Conservation (phyloP, 1,284 basidiomycete species). For the Peniophora sp. region DNA sequence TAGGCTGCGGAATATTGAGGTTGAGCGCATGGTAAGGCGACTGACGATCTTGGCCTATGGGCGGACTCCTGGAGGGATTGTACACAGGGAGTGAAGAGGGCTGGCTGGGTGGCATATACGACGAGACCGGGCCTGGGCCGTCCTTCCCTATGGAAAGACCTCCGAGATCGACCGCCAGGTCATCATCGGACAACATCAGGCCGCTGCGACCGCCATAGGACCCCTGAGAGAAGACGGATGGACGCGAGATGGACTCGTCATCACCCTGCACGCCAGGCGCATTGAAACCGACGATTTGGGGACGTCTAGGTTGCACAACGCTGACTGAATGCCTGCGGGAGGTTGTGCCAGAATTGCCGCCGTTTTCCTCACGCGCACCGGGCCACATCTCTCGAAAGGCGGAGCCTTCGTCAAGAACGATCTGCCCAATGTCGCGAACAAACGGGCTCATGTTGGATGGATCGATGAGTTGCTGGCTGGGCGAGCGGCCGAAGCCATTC, state of each 20-base stretch:
- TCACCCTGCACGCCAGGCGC: conserved; percentile 40
- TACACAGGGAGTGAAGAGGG: conserved; percentile 65
- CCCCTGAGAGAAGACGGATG: conserved; percentile 25
- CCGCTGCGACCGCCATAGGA: conserved; percentile 33
- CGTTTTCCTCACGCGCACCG: conserved; percentile 53
- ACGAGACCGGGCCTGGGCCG: conserved; percentile 28
- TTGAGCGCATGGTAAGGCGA: conserved; percentile 53
- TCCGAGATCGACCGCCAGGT: conserved; percentile 65
- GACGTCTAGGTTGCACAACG: conserved; percentile 68
- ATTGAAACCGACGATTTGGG: conserved; percentile 60
- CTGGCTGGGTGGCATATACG: conserved; percentile 42
- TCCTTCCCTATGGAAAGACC: conserved; percentile 55
- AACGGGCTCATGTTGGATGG: conserved; percentile 76
- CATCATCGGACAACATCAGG: conserved; percentile 70
- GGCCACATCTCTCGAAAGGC: conserved; percentile 66
- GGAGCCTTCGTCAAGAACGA: conserved; percentile 61
- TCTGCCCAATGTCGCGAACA: conserved; percentile 69
- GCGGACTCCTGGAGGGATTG: conserved; percentile 57
- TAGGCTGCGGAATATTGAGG: conserved; percentile 44
- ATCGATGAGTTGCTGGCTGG: conserved; percentile 35
- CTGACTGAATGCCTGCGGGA: conserved; percentile 82
- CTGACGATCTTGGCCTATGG: conserved; percentile 39
- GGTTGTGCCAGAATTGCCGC: conserved; percentile 69
- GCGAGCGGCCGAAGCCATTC: conserved; percentile 41
- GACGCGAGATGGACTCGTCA: conserved; percentile 34